These are phyloP conservation scores for Rhizophora mangle DNA, from an alignment of 345 rosid species.

Conservation along the genomic window DNA sequence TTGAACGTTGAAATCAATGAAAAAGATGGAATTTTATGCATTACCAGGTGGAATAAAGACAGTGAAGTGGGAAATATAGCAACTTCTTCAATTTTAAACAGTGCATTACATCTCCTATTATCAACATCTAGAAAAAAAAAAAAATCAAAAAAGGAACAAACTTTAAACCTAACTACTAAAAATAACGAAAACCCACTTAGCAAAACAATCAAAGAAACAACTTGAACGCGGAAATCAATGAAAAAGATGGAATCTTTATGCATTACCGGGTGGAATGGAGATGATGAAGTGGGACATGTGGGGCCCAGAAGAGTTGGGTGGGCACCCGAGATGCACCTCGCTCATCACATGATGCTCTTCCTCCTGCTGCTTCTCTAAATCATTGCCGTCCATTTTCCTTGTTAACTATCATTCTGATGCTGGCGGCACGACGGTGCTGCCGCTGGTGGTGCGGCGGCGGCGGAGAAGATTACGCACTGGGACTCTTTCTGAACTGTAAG, in stretches of 20 bases:
- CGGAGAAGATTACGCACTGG: too few relatives aligned
- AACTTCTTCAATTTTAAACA: slow-evolving; percentile 27
- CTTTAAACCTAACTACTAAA: not conserved
- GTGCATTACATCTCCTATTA: slow-evolving; percentile 23
- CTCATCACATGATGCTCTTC: slow-evolving; percentile 66
- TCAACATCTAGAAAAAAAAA: not conserved
- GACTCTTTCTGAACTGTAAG: too few relatives aligned
- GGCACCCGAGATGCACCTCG: slow-evolving; percentile 82
- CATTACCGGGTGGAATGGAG: slow-evolving; percentile 50
- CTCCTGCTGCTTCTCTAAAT: slow-evolving; percentile 1
- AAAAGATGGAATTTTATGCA: not conserved
- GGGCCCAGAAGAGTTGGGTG: slow-evolving; percentile 50
- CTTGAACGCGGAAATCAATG: not conserved
- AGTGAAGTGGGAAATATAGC: slow-evolving; percentile 55
- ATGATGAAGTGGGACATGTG: slow-evolving; percentile 62
- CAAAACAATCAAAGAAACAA: not conserved
- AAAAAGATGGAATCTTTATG: not conserved
- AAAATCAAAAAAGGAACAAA: not conserved
- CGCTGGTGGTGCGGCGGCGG: not conserved
- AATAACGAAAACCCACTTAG: not conserved
- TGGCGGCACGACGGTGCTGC: too few relatives aligned
- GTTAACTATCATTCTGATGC: not conserved
- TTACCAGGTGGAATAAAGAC: slow-evolving; percentile 53
- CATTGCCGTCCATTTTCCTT: slow-evolving; percentile 10
- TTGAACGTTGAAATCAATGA: not conserved